Evolutionary conservation across 805 yeast species (phyloP).

Genomic region (Cyberlindnera mycetangii): DNA sequence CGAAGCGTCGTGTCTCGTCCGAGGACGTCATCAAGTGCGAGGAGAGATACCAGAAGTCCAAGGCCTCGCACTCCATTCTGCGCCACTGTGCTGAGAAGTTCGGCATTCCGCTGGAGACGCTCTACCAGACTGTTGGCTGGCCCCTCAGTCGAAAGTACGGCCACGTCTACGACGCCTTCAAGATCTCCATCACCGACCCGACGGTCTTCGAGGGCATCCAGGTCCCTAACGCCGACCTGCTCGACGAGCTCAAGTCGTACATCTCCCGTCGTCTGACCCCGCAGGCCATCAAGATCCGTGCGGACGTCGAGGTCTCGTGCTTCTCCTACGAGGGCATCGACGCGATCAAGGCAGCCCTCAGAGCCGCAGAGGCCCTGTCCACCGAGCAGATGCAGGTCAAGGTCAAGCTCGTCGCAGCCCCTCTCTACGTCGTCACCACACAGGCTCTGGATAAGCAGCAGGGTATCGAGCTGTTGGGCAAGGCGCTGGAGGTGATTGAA

Average conservation of each 20-base stretch:
- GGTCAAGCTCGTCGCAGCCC: conserved; percentile 96
- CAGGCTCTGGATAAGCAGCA: conserved; percentile 88
- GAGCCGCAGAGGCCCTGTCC: conserved; percentile 79
- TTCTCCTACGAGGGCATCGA: conserved; percentile 97
- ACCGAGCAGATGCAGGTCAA: conserved; percentile 86
- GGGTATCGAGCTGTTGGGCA: conserved; percentile 76
- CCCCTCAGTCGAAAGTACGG: conserved; percentile 94
- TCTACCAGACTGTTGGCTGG: conserved; percentile 94
- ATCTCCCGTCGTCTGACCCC: conserved; percentile 94
- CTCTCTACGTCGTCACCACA: conserved; percentile 88
- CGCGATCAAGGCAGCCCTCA: conserved; percentile 87
- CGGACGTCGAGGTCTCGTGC: conserved; percentile 98
- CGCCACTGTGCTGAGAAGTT: conserved; percentile 98
- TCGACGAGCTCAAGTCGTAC: conserved; percentile 82
- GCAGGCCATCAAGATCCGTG: conserved; percentile 95
- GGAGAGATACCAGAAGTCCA: conserved; percentile 93
- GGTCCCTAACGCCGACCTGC: conserved; percentile 69
- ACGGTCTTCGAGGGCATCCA: conserved; percentile 77
- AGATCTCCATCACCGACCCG: conserved; percentile 87
- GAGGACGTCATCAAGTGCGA: conserved; percentile 97
- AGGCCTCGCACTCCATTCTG: conserved; percentile 96
- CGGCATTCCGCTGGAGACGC: conserved; percentile 76
- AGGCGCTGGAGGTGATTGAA: conserved; percentile 75
- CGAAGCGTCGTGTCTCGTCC: conserved; percentile 96
- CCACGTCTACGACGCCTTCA: conserved; percentile 96